Evolutionary conservation across 106 monocot species (phyloP).

Genomic region (Narthecium ossifragum): DNA sequence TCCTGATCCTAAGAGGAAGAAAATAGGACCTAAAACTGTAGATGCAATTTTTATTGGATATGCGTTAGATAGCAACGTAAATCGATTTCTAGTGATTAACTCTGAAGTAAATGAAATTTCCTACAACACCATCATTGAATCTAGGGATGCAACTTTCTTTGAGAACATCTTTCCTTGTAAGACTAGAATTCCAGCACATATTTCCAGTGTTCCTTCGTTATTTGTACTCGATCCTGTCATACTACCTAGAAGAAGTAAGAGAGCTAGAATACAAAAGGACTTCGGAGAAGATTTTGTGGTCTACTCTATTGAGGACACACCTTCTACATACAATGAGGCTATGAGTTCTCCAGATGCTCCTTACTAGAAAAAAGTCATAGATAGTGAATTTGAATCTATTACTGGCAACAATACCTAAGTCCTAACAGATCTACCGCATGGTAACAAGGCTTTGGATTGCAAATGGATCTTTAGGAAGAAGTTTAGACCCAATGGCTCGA

Average conservation of each 20-base stretch:
- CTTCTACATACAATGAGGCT: neutral
- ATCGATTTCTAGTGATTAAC: no score
- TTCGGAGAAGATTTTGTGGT: neutral
- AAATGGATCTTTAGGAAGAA: neutral
- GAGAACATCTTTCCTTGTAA: no score
- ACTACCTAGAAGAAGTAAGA: neutral
- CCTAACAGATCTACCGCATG: neutral
- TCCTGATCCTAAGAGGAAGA: no score
- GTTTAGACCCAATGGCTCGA: neutral
- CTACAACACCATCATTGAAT: no score
- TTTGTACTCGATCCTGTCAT: no score
- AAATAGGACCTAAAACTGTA: no score
- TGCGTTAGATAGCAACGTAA: no score
- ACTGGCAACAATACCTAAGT: neutral
- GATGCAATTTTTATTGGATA: no score
- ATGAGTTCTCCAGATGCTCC: neutral
- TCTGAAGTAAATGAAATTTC: no score
- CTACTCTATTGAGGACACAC: neutral
- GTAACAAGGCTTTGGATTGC: neutral
- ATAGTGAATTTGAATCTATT: neutral
- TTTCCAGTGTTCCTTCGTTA: no score
- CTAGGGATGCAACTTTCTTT: no score
- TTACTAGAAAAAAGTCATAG: neutral
- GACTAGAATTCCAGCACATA: no score
- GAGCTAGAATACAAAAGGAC: neutral